phyloP scores from a whole-genome alignment of 441 rosid species.

The Manihot esculenta region DNA sequence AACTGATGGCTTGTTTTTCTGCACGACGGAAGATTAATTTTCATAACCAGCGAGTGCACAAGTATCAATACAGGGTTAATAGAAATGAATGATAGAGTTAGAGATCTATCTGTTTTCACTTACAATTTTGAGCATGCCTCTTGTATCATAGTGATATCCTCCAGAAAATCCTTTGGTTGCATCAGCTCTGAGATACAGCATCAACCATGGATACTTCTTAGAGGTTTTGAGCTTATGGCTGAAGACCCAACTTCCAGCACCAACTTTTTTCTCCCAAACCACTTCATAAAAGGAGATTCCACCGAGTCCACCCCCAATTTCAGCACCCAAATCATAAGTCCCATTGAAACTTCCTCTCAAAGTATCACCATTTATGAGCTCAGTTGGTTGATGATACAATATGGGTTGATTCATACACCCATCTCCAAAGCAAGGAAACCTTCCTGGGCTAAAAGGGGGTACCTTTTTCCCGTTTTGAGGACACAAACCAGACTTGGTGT shows the following conservation, averaged over 20 bases:
- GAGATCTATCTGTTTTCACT: conserved; percentile 26
- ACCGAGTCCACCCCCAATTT: conserved; percentile 19
- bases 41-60: conserved; percentile 7
- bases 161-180: conserved; percentile 74
- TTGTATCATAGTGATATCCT: conserved; percentile 81
- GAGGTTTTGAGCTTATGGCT: conserved; percentile 76
- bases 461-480: conserved; percentile 62
- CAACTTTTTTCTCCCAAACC: conserved; percentile 67
- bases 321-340: conserved; percentile 66
- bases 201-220: conserved; percentile 82
- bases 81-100: too few relatives aligned
- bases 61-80: background rate
- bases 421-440: conserved; percentile 79
- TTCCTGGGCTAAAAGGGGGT: conserved; percentile 50
- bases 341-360: conserved; percentile 71
- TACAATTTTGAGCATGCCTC: conserved; percentile 73
- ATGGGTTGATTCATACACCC: conserved; percentile 88
- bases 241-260: conserved; percentile 70
- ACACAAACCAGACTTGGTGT: conserved; percentile 57
- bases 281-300: conserved; percentile 57
- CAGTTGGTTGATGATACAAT: conserved; percentile 58
- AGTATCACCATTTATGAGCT: conserved; percentile 37
- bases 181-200: conserved; percentile 89
- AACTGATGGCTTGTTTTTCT: conserved; percentile 2
- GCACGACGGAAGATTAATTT: conserved; percentile 3